A percentile compares a stretch with the other conserved stretches of the same genome.
These are phyloP conservation scores for Neurospora sp. DNA, from an alignment of 495 filamentous ascomycete species.

Conservation along the genomic window DNA sequence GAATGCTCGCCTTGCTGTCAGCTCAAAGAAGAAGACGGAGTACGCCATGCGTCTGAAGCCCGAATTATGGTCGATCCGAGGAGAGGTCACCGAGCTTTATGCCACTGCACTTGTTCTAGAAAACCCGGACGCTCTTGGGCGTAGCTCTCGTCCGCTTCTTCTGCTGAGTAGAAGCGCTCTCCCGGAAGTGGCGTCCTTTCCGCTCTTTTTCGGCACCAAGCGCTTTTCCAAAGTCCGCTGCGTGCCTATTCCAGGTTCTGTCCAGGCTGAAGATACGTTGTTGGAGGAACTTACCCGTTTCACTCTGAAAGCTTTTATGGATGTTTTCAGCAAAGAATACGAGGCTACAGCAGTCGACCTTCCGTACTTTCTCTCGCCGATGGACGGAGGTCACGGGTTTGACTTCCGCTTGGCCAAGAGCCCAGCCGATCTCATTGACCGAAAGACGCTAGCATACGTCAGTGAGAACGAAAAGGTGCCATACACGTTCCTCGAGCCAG, in stretches of 20 bases:
- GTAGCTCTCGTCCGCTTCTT: slow-evolving; percentile 53
- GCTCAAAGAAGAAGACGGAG: slow-evolving; percentile 57
- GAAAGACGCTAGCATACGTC: slow-evolving; percentile 47
- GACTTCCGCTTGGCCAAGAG: slow-evolving; percentile 13
- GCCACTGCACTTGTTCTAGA: slow-evolving; percentile 53
- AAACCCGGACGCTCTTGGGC: slow-evolving; percentile 45
- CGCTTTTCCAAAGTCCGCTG: slow-evolving; percentile 45
- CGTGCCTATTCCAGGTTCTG: slow-evolving; percentile 21
- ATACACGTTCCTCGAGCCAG: slow-evolving; percentile 42
- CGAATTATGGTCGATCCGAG: slow-evolving; percentile 51
- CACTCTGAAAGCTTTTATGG: slow-evolving; percentile 66
- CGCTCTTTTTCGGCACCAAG: slow-evolving; percentile 56
- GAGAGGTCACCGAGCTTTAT: slow-evolving; percentile 48
- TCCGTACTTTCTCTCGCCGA: slow-evolving; percentile 78
- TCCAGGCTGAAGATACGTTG: slow-evolving; percentile 37
- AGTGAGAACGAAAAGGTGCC: slow-evolving; percentile 33
- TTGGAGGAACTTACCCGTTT: slow-evolving; percentile 47
- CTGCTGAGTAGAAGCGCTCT: slow-evolving; percentile 60
- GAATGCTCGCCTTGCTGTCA: slow-evolving; percentile 80
- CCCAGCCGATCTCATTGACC: slow-evolving; percentile 48
- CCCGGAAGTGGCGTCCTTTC: slow-evolving; percentile 55
- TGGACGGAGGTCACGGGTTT: slow-evolving; percentile 21
- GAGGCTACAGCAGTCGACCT: slow-evolving; percentile 50
- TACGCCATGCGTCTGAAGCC: slow-evolving; percentile 79
- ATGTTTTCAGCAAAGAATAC: slow-evolving; percentile 84